Conservation (phyloP, 148 eudicot species). For the Rhododendron vialii region DNA sequence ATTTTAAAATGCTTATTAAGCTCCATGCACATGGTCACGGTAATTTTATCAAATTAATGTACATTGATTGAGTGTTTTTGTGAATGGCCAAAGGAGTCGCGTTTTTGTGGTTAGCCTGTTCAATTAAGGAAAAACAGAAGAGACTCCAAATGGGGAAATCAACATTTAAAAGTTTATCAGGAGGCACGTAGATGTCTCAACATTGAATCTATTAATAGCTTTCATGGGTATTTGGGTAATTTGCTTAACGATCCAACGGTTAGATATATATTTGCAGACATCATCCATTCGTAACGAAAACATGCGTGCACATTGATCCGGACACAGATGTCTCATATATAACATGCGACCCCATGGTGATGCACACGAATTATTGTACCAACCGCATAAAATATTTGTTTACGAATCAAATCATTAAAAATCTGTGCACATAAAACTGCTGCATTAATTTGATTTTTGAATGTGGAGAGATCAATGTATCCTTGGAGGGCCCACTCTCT, state of each 20-base stretch:
- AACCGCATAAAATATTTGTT: no score
- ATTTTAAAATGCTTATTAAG: no score
- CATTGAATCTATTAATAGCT: background rate
- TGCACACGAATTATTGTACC: background rate
- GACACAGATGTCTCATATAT: background rate
- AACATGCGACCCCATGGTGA: background rate
- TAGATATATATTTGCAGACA: background rate
- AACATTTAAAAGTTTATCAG: background rate
- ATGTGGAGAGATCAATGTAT: background rate
- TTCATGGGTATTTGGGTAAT: background rate
- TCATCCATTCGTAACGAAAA: background rate
- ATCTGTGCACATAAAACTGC: background rate
- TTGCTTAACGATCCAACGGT: background rate
- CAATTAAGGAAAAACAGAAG: background rate
- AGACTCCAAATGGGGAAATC: background rate
- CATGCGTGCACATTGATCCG: background rate
- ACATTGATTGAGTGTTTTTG: no score
- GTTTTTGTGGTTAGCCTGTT: background rate
- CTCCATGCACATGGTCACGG: no score
- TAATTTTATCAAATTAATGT: no score
- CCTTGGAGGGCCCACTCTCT: conserved; percentile 3
- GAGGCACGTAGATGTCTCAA: background rate
- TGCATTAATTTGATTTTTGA: background rate
- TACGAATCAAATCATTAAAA: background rate
- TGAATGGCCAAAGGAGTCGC: background rate